Evolutionary conservation across 2,329 filamentous ascomycete genomes (phyloP).

Genomic region (Aspergillus sp.): DNA sequence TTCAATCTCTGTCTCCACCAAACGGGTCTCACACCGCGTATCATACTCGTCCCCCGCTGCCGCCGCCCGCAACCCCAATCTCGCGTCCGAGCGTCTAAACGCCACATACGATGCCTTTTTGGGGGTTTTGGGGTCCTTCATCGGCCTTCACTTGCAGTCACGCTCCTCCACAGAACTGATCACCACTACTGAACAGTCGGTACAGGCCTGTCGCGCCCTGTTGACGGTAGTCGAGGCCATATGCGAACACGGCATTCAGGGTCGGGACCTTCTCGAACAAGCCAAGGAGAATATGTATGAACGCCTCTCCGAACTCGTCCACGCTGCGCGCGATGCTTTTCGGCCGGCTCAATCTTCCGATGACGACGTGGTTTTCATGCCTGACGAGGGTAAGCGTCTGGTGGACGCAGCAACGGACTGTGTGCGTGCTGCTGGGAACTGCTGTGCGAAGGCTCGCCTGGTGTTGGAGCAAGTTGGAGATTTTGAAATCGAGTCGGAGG

Average conservation of each 20-base stretch:
- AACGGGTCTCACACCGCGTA: slow-evolving; percentile 60
- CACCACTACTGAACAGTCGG: slow-evolving; percentile 73
- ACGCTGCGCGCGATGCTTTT: slow-evolving; percentile 73
- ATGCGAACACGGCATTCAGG: slow-evolving; percentile 66
- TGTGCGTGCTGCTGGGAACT: slow-evolving; percentile 84
- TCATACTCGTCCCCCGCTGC: slow-evolving; percentile 66
- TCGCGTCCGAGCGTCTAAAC: slow-evolving; percentile 77
- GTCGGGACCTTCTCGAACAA: slow-evolving; percentile 59
- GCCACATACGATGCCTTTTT: slow-evolving; percentile 80
- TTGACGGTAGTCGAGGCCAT: slow-evolving; percentile 75
- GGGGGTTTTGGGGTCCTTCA: slow-evolving; percentile 85
- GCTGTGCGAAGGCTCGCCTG: slow-evolving; percentile 75
- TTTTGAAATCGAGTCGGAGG: slow-evolving; percentile 65
- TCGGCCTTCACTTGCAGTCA: slow-evolving; percentile 89
- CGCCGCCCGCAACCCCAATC: slow-evolving; percentile 57
- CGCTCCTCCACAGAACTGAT: slow-evolving; percentile 79
- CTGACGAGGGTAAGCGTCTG: slow-evolving; percentile 68
- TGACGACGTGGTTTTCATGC: slow-evolving; percentile 70
- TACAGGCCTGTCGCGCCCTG: slow-evolving; percentile 71
- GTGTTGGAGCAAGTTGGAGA: slow-evolving; percentile 85
- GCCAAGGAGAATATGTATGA: slow-evolving; percentile 72
- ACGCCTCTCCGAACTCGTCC: slow-evolving; percentile 71
- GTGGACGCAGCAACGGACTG: slow-evolving; percentile 76
- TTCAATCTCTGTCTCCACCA: slow-evolving; percentile 33
- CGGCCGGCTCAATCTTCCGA: slow-evolving; percentile 60